Conservation (phyloP, 371 early-diverging fungal species). For the Batrachochytrium dendrobatidis region DNA sequence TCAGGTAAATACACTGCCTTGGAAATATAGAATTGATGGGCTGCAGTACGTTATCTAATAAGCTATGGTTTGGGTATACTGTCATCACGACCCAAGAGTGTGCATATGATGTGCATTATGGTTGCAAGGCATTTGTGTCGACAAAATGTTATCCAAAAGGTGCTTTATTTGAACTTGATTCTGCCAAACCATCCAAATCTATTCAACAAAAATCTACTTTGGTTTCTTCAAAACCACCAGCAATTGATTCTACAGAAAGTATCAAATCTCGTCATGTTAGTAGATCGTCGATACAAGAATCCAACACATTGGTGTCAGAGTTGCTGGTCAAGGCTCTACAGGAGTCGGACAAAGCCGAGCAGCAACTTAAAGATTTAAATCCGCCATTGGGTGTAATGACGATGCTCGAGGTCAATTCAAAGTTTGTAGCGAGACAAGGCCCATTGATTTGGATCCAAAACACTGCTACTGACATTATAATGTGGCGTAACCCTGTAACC, state of each 20-base stretch:
- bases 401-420: slow-evolving; percentile 34
- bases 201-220: not conserved
- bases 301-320: not conserved
- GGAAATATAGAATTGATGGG: slow-evolving; percentile 1
- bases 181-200: not conserved
- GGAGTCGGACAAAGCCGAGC: slow-evolving; percentile 1
- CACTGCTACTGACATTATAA: slow-evolving; percentile 26
- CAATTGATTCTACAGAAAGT: not conserved
- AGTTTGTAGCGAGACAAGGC: slow-evolving; percentile 30
- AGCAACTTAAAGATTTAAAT: slow-evolving; percentile 16
- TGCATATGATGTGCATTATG: slow-evolving; percentile 29
- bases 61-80: not conserved
- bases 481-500: slow-evolving; percentile 37
- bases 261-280: not conserved
- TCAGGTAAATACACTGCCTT: slow-evolving; percentile 7
- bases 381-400: slow-evolving; percentile 33
- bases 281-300: not conserved
- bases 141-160: slow-evolving; percentile 12
- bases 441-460: slow-evolving; percentile 32
- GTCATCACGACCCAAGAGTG: slow-evolving; percentile 15
- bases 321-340: not conserved
- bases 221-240: not conserved
- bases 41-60: not conserved
- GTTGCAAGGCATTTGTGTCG: slow-evolving; percentile 23
- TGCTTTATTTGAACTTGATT: not conserved